Base-by-base conservation (phyloP, 176 grass and related monocot genomes). In the Ananas comosus region DNA sequence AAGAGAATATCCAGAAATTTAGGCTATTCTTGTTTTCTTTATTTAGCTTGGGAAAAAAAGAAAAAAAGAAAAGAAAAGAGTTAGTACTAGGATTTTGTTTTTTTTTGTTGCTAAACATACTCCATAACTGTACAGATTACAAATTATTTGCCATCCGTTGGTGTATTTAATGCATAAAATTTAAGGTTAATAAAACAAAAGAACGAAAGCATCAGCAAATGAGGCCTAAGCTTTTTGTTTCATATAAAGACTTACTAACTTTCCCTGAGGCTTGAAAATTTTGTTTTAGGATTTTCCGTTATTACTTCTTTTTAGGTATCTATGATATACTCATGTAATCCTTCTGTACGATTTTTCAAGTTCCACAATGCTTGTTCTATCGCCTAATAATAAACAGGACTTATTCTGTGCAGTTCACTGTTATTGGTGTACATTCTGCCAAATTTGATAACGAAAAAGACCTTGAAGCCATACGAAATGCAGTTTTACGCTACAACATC, bases 371-470 rank as follows among this genome's bases (percentile, higher is more conserved):
- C 12, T 48, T 9, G 13, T 76, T 21, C n/a, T 74, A 51, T 53
- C 56, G 23, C 51, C 58, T 74, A 70, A 57, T 76, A 54, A 74
- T 53, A 51, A 53, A 4, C 9, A 48, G 47, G 64, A 18, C 66
- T 80, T 21, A 53, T 83, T 68, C 1, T 83, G 29, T 73, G 64
- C 74, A 96, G 93, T 96, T 96, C 79, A 90, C 93, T 71, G 88
- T 96, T 85, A 79, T 96, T 71, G 89, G 93, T 54, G 93, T 96
- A 63, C 93, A 96, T 77, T 92, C 93, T 83, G 93, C 93, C 51
- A 96, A 96, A 91, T 97, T 97, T 73, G 86, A 92, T 73, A 97
- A 97, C 51, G 93, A 97, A 79, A 97, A 97, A 70, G 93, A 90
- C 76, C 89, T 97, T 65, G 86, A 97, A 79, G 86, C 93, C 77